These are phyloP conservation scores for Heteromeles arbutifolia DNA, from an alignment of 306 rosid genomes.

Conservation along the genomic window DNA sequence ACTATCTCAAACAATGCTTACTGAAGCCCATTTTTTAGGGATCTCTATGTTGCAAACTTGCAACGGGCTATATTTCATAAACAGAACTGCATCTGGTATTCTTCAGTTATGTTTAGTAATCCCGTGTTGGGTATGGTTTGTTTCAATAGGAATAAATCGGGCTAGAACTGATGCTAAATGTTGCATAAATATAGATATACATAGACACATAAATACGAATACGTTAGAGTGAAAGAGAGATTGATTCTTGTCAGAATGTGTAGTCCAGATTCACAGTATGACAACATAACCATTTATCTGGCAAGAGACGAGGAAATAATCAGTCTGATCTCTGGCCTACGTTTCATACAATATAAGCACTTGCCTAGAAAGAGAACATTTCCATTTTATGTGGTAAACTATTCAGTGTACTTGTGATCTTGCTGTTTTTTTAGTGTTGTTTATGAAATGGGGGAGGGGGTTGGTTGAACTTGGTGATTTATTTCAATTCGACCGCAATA, in stretches of 20 bases:
- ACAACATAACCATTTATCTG: too few relatives aligned
- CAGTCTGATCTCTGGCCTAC: neutral
- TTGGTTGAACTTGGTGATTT: neutral
- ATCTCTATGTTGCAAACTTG: neutral
- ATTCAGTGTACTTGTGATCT: neutral
- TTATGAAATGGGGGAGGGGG: neutral
- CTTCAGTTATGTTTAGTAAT: neutral
- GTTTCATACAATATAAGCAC: too few relatives aligned
- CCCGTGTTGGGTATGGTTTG: neutral
- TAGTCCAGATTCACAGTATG: too few relatives aligned
- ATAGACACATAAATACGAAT: too few relatives aligned
- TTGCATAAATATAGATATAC: too few relatives aligned
- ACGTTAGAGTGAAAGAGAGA: too few relatives aligned
- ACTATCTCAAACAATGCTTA: neutral
- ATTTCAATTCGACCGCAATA: neutral
- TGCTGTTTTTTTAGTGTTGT: neutral
- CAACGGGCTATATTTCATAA: neutral
- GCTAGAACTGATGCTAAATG: too few relatives aligned
- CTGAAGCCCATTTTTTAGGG: neutral
- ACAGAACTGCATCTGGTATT: neutral
- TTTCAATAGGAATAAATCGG: too few relatives aligned
- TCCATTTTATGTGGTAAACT: neutral
- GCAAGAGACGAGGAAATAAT: neutral
- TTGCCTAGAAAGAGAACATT: too few relatives aligned
- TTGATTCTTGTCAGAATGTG: too few relatives aligned